Evolutionary conservation across 176 grass and related monocot genomes (phyloP).

Genomic region (Triticum aestivum): IWGSC_CS_RefSeq_v2.1 NC_057809.1:156377601-156378100

Average conservation of each 20-base stretch:
- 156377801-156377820: conserved; percentile 13
- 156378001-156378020: not conserved
- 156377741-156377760: not conserved
- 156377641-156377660: conserved; percentile 93
- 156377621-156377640: conserved; percentile 40
- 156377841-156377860: not conserved
- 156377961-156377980: not conserved
- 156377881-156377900: conserved; percentile 17
- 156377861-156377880: conserved; percentile 1
- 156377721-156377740: conserved; percentile 47
- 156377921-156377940: not conserved
- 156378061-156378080: not conserved
- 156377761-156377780: conserved; percentile 3
- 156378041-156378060: not conserved
- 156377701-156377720: conserved; percentile 91
- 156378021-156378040: not conserved
- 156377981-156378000: not conserved
- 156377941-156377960: not conserved
- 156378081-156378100: not conserved
- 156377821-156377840: conserved; percentile 6
- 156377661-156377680: conserved; percentile 90
- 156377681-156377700: conserved; percentile 97
- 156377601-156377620: conserved; percentile 17
- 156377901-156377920: not conserved
- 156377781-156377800: not conserved